Evolutionary conservation across 805 yeast genomes (phyloP), one percentile per base, ranked within the genome.

Genomic region (Saccharomyces kudriavzevii): DNA sequence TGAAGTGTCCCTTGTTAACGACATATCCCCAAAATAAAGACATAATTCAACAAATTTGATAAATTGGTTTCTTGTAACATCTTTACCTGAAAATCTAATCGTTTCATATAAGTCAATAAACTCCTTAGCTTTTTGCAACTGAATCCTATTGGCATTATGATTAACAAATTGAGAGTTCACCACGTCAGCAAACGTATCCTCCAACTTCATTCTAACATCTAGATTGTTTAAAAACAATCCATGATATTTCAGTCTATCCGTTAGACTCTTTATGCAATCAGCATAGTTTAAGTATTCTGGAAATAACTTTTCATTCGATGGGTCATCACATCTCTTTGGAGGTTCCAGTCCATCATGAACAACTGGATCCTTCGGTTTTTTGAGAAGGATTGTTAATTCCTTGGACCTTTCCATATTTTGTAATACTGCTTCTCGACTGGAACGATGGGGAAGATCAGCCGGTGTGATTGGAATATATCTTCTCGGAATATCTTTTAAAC

Each of bases 401-500:
- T 71, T 71, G 49, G 84, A 77, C 49, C 75, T 70, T 1, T 65
- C 64, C 55, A 77, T 69, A 50, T 77, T 78, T 40, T 63, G 59
- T 3, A 66, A 58, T 25, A 84, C 74, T 59, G 69, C 62, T 5
- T 62, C 58, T 45, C 77, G 68, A 54, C 79, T 74, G 2, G 70
- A 65, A n/a, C 54, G 54, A 55, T 67, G 67, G 1, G 87, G 84
- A 45, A 84, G 66, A 60, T 84, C 89, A 54, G 79, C 83, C 5
- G 75, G 69, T 29, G 82, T 78, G 17, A 81, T 74, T 1, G 96
- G 91, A 27, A 90, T 76, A 66, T 89, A 89, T 22, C 81, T 72
- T 56, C 85, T 80, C 0, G 97, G 97, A 20, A 91, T 87, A 58
- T 86, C 94, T 54, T 81, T 80, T 56, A 90, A 63, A 49, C 84